Evolutionary conservation across 1,284 basidiomycete species (phyloP).

Genomic region (Microbotryum silenes-acaulis): DNA sequence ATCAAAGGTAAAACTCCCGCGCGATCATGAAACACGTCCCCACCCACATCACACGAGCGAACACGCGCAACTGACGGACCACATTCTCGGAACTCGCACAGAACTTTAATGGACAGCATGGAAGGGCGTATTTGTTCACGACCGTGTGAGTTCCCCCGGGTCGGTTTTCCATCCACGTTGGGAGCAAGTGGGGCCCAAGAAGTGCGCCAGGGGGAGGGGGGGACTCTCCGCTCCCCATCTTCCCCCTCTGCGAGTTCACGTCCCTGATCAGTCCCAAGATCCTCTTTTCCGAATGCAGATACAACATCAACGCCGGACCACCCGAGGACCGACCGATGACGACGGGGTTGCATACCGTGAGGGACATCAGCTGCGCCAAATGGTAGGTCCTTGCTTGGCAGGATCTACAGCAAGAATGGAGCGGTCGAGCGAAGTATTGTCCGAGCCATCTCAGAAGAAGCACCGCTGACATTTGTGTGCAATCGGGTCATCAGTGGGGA

Average conservation of each 20-base stretch:
- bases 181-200: too few relatives aligned
- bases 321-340: constrained; percentile 91
- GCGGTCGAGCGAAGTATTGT: too few relatives aligned
- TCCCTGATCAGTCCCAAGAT: too few relatives aligned
- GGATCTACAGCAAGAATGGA: too few relatives aligned
- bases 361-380: constrained; percentile 87
- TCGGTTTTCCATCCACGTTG: neutral
- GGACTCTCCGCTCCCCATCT: too few relatives aligned
- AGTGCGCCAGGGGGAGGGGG: neutral
- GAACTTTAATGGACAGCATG: constrained; percentile 69
- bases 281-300: constrained; percentile 47
- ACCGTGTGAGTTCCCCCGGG: constrained; percentile 48
- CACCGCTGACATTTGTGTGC: neutral
- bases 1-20: constrained; percentile 58
- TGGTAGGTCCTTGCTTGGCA: constrained; percentile 38
- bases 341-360: constrained; percentile 89
- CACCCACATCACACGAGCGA: neutral
- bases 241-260: neutral
- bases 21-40: neutral
- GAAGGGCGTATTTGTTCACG: constrained; percentile 86
- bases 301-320: constrained; percentile 80
- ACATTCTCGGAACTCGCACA: too few relatives aligned
- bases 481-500: constrained; percentile 45
- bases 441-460: too few relatives aligned
- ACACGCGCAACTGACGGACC: too few relatives aligned